phyloP scores from a whole-genome alignment of 129 eudicot genomes.

The Artemisia tridentata region DNA sequence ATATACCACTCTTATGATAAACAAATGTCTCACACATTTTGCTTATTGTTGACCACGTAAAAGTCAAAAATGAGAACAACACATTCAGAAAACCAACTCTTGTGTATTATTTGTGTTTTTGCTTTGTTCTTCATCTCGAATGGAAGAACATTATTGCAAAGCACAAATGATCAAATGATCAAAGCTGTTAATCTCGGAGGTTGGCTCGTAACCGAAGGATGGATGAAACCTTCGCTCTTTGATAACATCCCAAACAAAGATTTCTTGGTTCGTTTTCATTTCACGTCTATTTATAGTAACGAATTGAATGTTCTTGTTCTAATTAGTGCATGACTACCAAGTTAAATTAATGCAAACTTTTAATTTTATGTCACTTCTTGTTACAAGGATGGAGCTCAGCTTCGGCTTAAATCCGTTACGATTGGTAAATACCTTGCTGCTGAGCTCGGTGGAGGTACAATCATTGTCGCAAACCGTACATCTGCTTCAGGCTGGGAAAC shows the following conservation, averaged over 20 bases:
- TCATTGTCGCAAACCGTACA: conserved; percentile 59
- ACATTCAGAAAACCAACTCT: conserved; percentile 12
- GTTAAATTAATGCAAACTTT: neutral
- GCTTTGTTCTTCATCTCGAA: conserved; percentile 22
- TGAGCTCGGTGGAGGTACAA: conserved; percentile 71
- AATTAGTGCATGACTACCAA: neutral
- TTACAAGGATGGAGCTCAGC: conserved; percentile 61
- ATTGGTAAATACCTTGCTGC: conserved; percentile 59
- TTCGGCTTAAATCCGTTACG: conserved; percentile 58
- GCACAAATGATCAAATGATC: conserved; percentile 31
- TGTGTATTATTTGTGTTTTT: conserved; percentile 26
- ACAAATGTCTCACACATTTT: neutral
- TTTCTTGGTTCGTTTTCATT: conserved; percentile 45
- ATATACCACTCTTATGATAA: neutral
- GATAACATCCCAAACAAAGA: conserved; percentile 72
- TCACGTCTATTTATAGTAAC: neutral
- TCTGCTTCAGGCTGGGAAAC: conserved; percentile 84
- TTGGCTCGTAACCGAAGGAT: conserved; percentile 82
- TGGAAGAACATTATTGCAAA: conserved; percentile 23
- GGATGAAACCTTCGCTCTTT: conserved; percentile 83
- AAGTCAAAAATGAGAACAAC: conserved; percentile 18
- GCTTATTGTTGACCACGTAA: neutral
- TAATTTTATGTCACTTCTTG: neutral
- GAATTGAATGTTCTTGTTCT: neutral
- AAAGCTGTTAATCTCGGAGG: conserved; percentile 80